Conservation (phyloP, 2,329 filamentous ascomycete species). For the Cytospora paraplurivora region DNA sequence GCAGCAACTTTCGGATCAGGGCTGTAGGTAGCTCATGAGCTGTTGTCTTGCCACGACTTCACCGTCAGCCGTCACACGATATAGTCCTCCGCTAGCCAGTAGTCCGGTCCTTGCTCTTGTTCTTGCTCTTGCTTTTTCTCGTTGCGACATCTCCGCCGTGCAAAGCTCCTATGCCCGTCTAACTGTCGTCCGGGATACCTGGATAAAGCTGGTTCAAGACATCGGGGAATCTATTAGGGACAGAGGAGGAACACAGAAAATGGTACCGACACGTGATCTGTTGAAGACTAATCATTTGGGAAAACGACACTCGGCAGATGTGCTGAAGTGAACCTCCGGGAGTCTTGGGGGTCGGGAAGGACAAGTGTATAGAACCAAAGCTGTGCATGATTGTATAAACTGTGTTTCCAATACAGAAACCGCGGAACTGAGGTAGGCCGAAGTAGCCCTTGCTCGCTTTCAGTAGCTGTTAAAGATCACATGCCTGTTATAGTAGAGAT, state of each 20-base stretch:
- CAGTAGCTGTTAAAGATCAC: not conserved
- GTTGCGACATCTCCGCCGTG: not conserved
- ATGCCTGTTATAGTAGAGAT: not conserved
- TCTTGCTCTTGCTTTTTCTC: not conserved
- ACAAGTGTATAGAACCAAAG: too few relatives aligned
- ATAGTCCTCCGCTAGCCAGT: not conserved
- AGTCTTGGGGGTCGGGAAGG: too few relatives aligned
- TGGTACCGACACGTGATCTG: not conserved
- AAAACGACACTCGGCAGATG: too few relatives aligned
- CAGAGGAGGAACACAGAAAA: not conserved
- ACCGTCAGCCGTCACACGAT: too few relatives aligned
- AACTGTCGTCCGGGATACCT: not conserved
- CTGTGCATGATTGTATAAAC: too few relatives aligned
- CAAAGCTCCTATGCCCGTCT: not conserved
- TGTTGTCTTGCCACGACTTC: too few relatives aligned
- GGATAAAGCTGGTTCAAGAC: not conserved
- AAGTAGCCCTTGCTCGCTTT: too few relatives aligned
- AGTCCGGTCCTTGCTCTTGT: not conserved
- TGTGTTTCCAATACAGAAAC: too few relatives aligned
- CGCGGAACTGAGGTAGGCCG: too few relatives aligned
- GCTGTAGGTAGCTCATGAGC: too few relatives aligned
- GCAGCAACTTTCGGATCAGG: not conserved
- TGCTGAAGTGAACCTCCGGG: too few relatives aligned
- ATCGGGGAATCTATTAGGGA: not conserved
- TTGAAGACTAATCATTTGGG: too few relatives aligned